Evolutionary conservation across 2,329 filamentous ascomycete genomes (phyloP), one percentile per base, ranked within the genome.

Genomic region (Sporothrix pallida): DNA sequence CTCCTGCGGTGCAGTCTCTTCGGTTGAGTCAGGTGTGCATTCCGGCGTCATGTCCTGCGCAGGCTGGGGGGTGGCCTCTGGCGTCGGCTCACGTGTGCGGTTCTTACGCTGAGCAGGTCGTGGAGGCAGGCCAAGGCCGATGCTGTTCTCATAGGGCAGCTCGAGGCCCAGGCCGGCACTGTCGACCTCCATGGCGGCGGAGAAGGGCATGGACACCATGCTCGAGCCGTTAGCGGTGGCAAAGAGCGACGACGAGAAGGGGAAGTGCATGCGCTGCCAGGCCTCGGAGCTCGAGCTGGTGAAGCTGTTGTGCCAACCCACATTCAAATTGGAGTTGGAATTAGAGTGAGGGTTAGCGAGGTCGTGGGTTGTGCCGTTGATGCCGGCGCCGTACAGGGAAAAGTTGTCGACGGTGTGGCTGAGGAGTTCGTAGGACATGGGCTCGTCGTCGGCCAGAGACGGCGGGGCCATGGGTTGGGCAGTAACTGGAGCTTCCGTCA

Each of bases 211-310:
- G 12, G 60, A 54, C n/a, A 48, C 17, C 23, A 54, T 1, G 17
- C 54, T 70, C 50, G 68, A 37, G 31, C 31, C 37, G 37, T 58
- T 58, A 15, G 42, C 37, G 0, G 20, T 44, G 2, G 42, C 48
- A 23, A 62, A 50, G 13, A 71, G 54, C 1, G 69, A 60, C 7
- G 52, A 23, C 15, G 69, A 48, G 17, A 71, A 71, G 23, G 69
- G 69, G 13, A 71, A 71, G 20, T 62, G 69, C 54, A 71, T 60
- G 6, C 20, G 37, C 52, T 58, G 69, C 69, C 69, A 71, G 13
- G 52, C 54, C 37, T 71, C 69, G 12, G 42, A 62, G 69, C 48
- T 54, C 10, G 17, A 69, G 65, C 54, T 60, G 31, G 20, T 42
- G 31, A 31, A 44, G 52, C 52, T 44, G 63, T 52, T 26, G 23